phyloP scores from a whole-genome alignment of 2,329 filamentous ascomycete species.

The Akanthomyces muscarius region DNA sequence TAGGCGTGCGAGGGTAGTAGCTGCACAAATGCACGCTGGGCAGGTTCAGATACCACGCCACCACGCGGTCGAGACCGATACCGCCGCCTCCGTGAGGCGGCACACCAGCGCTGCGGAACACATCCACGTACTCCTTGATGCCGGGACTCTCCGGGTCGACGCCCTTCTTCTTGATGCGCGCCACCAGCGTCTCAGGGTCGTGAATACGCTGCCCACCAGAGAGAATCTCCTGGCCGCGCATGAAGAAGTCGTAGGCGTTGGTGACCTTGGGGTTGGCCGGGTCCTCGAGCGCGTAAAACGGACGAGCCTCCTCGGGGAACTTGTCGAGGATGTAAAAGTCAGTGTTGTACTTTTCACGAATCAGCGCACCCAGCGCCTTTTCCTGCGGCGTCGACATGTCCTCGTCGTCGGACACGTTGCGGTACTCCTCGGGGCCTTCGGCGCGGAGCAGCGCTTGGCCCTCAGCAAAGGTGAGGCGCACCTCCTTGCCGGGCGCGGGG shows the following conservation, averaged over 20 bases:
- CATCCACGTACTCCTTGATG: conserved; percentile 88
- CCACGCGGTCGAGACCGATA: conserved; percentile 84
- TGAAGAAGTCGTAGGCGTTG: conserved; percentile 77
- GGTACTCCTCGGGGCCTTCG: conserved; percentile 63
- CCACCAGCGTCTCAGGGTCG: conserved; percentile 68
- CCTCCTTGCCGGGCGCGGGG: conserved; percentile 68
- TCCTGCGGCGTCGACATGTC: conserved; percentile 79
- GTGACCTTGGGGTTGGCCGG: conserved; percentile 62
- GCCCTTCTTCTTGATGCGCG: conserved; percentile 72
- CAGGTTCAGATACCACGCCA: conserved; percentile 60
- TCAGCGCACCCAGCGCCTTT: conserved; percentile 81
- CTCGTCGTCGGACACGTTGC: conserved; percentile 69
- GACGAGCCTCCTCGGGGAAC: conserved; percentile 83
- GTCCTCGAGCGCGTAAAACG: conserved; percentile 88
- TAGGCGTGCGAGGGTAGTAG: conserved; percentile 58
- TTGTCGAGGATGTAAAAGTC: conserved; percentile 98
- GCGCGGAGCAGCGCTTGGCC: conserved; percentile 73
- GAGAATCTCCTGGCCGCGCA: conserved; percentile 88
- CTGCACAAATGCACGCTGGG: conserved; percentile 56
- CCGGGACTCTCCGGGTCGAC: conserved; percentile 69
- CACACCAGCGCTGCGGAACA: conserved; percentile 74
- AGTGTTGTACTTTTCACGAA: conserved; percentile 84
- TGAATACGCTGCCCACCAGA: conserved; percentile 92
- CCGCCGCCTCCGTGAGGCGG: conserved; percentile 89
- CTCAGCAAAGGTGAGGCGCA: conserved; percentile 73